Evolutionary conservation across 495 filamentous ascomycete genomes (phyloP).

Genomic region (Venustampulla echinocandica): DNA sequence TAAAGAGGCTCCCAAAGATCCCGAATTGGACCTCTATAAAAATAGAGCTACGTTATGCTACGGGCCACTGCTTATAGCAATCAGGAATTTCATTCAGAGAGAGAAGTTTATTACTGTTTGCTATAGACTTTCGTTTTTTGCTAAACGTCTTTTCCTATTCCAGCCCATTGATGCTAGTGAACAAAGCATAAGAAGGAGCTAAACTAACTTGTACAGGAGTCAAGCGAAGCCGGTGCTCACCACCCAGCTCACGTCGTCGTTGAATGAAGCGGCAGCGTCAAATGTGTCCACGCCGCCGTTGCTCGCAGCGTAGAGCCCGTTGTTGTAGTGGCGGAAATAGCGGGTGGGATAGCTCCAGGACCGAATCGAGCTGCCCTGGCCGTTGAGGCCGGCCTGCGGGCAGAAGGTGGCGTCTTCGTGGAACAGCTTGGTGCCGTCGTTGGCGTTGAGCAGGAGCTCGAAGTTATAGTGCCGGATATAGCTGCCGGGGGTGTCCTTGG

Average conservation of each 20-base stretch:
- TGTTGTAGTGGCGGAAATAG: conserved; percentile 43
- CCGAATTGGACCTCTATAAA: not conserved
- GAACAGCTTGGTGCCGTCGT: conserved; percentile 44
- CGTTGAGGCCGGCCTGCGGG: conserved; percentile 36
- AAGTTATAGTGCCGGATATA: conserved; percentile 46
- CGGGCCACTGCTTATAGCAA: not conserved
- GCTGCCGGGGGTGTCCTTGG: conserved; percentile 43
- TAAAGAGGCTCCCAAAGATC: not conserved
- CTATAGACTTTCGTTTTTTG: conserved; percentile 1
- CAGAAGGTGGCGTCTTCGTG: conserved; percentile 50
- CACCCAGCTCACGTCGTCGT: conserved; percentile 42
- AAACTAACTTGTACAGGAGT: conserved; percentile 15
- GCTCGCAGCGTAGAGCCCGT: conserved; percentile 38
- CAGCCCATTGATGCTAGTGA: conserved; percentile 6
- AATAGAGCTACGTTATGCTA: not conserved
- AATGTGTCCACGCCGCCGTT: conserved; percentile 45
- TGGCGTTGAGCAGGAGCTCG: conserved; percentile 34
- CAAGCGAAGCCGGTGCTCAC: conserved; percentile 37
- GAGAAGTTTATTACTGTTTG: not conserved
- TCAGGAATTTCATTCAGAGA: not conserved
- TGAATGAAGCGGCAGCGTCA: conserved; percentile 38
- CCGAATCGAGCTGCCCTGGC: conserved; percentile 38
- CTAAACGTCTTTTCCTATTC: conserved; percentile 6
- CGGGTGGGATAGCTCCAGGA: conserved; percentile 50
- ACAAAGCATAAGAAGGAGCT: conserved; percentile 8